Conservation (phyloP, 1,139 yeast species). For the Diutina mesorugosa region DNA sequence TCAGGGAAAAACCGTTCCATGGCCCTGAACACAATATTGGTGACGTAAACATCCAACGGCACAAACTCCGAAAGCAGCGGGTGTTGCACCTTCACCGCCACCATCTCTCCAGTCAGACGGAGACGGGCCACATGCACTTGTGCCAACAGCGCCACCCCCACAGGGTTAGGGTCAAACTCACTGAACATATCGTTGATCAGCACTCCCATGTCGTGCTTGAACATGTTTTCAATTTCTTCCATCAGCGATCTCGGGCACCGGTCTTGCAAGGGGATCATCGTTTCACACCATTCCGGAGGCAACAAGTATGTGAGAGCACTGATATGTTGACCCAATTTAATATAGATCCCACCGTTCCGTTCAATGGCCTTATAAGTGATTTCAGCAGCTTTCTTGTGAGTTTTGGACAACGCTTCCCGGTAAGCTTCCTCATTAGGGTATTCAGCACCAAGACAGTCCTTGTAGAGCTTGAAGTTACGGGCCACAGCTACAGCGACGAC, state of each 20-base stretch:
- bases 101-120: conserved; percentile 48
- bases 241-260: conserved; percentile 73
- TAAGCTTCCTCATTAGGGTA: conserved; percentile 33
- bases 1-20: conserved; percentile 82
- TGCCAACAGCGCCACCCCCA: conserved; percentile 93
- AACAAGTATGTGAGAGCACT: conserved; percentile 83
- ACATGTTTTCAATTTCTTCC: conserved; percentile 56
- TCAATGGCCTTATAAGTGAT: conserved; percentile 74
- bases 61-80: conserved; percentile 81
- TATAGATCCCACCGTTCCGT: conserved; percentile 82
- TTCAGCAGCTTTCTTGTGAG: conserved; percentile 64
- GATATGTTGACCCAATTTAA: conserved; percentile 89
- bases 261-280: conserved; percentile 90
- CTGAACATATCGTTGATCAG: conserved; percentile 52
- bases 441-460: conserved; percentile 35
- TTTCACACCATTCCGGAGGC: conserved; percentile 89
- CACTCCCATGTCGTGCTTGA: conserved; percentile 52
- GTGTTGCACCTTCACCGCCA: conserved; percentile 92
- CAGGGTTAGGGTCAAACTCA: conserved; percentile 59
- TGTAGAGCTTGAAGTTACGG: conserved; percentile 53
- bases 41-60: conserved; percentile 75
- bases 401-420: conserved; percentile 40
- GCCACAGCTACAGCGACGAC: conserved; percentile 54
- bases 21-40: conserved; percentile 60
- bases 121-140: conserved; percentile 82